Percentiles rank a stretch among this genome's conserved stretches.
phyloP scores from a whole-genome alignment of 78 protist genomes.

The Dictyostelium discoideum region DNA sequence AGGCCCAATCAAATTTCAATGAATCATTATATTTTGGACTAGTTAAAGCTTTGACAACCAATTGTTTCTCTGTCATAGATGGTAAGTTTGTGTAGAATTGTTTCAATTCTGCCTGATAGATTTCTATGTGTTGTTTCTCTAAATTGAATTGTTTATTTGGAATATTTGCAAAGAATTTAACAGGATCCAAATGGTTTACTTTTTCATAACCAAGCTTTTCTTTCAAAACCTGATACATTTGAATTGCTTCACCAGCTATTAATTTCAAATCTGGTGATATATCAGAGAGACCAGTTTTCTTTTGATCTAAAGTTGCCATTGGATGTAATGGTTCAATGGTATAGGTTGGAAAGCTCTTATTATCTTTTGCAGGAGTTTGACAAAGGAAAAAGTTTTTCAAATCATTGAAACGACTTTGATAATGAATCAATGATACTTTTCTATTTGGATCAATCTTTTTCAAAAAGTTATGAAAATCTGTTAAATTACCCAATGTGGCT shows the following conservation, averaged over 20 bases:
- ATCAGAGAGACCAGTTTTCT: neutral
- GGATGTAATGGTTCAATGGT: neutral
- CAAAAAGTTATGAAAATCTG: slow-evolving; percentile 79
- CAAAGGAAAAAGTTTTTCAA: slow-evolving; percentile 3
- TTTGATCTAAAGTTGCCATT: neutral
- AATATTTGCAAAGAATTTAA: neutral
- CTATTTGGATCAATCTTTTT: slow-evolving; percentile 27
- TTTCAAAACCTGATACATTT: neutral
- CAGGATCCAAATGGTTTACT: neutral
- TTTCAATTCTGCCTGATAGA: slow-evolving; percentile 11
- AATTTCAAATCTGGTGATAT: neutral
- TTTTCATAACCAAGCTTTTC: neutral
- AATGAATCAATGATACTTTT: slow-evolving; percentile 21
- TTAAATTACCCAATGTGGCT: slow-evolving; percentile 93
- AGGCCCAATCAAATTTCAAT: neutral
- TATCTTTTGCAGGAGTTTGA: neutral
- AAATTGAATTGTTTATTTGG: slow-evolving; percentile 16
- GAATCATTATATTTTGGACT: neutral
- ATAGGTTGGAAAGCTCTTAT: neutral
- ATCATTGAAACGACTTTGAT: slow-evolving; percentile 77
- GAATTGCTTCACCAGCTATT: neutral
- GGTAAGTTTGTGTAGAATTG: neutral
- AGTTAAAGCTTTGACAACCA: neutral
- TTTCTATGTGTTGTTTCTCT: neutral
- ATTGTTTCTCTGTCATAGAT: neutral